Conservation (phyloP, 2,329 filamentous ascomycete genomes). For the Xylariaceae sp. region DNA sequence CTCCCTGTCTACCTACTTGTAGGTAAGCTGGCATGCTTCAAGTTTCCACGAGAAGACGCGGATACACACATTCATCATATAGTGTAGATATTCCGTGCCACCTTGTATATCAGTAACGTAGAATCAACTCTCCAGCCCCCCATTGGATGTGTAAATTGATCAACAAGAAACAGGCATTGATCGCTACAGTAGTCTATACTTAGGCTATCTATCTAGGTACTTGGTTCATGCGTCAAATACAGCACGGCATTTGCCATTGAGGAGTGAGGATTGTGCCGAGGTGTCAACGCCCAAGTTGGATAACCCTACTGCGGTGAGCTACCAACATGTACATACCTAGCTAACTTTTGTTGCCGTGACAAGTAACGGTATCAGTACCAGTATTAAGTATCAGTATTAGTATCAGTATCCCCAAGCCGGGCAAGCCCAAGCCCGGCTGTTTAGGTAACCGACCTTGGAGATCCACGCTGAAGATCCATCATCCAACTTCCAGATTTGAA, state of each 20-base stretch:
- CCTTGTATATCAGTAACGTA: background rate
- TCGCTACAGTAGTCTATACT: constrained; percentile 18
- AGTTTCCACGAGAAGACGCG: constrained; percentile 21
- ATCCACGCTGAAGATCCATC: too few species aligned
- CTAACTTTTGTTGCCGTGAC: background rate
- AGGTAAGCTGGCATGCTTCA: constrained; percentile 24
- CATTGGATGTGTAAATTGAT: constrained; percentile 18
- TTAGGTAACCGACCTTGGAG: too few species aligned
- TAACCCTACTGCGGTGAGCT: too few species aligned
- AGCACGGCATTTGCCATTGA: constrained; percentile 3
- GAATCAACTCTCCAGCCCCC: background rate
- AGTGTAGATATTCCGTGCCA: too few species aligned
- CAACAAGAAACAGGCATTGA: constrained; percentile 16
- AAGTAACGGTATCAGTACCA: too few species aligned
- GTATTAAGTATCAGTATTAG: too few species aligned
- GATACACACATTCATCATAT: background rate
- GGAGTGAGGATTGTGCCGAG: background rate
- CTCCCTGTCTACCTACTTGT: constrained; percentile 4
- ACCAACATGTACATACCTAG: background rate
- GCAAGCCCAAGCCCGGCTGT: too few species aligned
- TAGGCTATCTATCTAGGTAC: too few species aligned
- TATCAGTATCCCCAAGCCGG: too few species aligned
- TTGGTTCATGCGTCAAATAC: background rate
- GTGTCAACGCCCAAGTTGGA: too few species aligned
- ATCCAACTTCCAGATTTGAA: too few species aligned